Percentiles rank a stretch among this genome's conserved stretches.
Conservation (phyloP, 2,329 filamentous ascomycete species). For the Penicillium janthinellum region DNA sequence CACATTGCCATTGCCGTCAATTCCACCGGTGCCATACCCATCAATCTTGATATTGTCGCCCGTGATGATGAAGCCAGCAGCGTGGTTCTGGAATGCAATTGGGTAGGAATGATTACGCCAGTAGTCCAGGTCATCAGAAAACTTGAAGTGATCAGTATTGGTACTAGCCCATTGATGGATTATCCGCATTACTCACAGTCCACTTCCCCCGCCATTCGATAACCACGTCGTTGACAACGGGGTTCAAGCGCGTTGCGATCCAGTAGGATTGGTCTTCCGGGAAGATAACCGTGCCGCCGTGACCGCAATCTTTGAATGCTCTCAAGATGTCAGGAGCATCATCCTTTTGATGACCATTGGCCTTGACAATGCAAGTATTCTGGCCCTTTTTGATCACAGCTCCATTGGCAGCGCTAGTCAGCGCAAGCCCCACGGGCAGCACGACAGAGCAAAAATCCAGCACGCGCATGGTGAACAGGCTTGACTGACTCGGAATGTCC, state of each 20-base stretch:
- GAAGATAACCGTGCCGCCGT: slow-evolving; percentile 53
- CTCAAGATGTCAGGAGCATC: slow-evolving; percentile 46
- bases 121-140: slow-evolving; percentile 55
- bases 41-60: slow-evolving; percentile 55
- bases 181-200: slow-evolving; percentile 38
- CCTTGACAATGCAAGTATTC: slow-evolving; percentile 44
- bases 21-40: slow-evolving; percentile 56
- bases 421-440: slow-evolving; percentile 3
- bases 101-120: slow-evolving; percentile 59
- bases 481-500: background rate
- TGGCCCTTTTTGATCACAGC: slow-evolving; percentile 2
- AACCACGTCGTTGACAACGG: slow-evolving; percentile 51
- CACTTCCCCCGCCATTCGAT: slow-evolving; percentile 58
- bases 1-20: slow-evolving; percentile 56
- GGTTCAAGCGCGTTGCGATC: slow-evolving; percentile 55
- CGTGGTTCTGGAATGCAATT: slow-evolving; percentile 58
- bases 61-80: slow-evolving; percentile 55
- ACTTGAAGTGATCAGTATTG: slow-evolving; percentile 27
- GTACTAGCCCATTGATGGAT: background rate
- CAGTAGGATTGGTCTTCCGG: slow-evolving; percentile 54
- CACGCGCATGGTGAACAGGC: background rate
- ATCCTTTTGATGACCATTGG: slow-evolving; percentile 40
- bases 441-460: background rate
- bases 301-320: slow-evolving; percentile 44
- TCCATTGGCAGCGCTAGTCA: slow-evolving; percentile 11